These are phyloP conservation scores for Gaertneriomyces semiglobifer DNA, from an alignment of 192 early-diverging fungal species.

Conservation along the genomic window DNA sequence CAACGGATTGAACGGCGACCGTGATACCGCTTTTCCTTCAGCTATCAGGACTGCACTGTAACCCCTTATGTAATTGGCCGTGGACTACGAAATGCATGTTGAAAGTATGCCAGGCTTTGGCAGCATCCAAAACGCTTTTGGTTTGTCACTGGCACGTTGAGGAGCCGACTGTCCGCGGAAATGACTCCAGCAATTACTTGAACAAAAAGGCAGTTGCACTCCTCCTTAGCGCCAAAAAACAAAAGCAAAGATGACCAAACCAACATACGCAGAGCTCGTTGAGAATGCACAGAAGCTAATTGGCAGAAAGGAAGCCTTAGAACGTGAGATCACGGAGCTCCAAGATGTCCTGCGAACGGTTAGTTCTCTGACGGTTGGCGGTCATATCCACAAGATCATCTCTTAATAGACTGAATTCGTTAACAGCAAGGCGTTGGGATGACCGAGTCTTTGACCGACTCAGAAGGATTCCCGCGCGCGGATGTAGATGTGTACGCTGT, in stretches of 20 bases:
- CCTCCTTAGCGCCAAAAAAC: not conserved
- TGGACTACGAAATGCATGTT: too few relatives aligned
- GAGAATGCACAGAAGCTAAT: slow-evolving; percentile 24
- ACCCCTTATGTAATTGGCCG: too few relatives aligned
- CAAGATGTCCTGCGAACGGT: slow-evolving; percentile 25
- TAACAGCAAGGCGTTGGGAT: slow-evolving; percentile 45
- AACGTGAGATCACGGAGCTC: slow-evolving; percentile 12
- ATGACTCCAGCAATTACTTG: not conserved
- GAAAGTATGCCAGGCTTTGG: too few relatives aligned
- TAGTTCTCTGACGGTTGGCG: not conserved
- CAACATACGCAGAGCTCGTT: slow-evolving; percentile 18
- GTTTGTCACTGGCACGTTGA: too few relatives aligned
- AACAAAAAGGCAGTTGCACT: not conserved
- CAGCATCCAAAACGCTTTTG: too few relatives aligned
- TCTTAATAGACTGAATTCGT: not conserved
- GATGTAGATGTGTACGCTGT: slow-evolving; percentile 66
- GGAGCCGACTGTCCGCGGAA: too few relatives aligned
- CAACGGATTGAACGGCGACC: too few relatives aligned
- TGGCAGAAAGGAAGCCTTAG: slow-evolving; percentile 14
- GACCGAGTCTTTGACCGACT: slow-evolving; percentile 53
- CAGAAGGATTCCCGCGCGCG: slow-evolving; percentile 61
- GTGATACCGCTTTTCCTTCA: too few relatives aligned
- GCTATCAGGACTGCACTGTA: too few relatives aligned
- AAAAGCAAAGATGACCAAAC: slow-evolving; percentile 19
- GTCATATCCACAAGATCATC: too few relatives aligned